Base-by-base conservation (phyloP, 768 basidiomycete genomes). In the Gyrodon lividus region DNA sequence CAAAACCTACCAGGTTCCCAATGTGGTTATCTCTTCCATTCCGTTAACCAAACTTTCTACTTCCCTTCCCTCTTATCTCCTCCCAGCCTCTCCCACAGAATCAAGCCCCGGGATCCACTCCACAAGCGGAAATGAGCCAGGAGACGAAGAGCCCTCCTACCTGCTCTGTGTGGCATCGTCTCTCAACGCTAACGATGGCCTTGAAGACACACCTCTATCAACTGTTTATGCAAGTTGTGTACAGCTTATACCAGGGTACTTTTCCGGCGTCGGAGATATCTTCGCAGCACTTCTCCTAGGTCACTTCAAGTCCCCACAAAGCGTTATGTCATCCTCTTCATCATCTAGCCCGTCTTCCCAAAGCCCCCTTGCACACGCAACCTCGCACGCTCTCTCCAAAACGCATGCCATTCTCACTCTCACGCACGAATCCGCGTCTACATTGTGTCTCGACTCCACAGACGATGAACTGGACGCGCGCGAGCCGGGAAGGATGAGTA, bases 191-290 rank as follows among this genome's bases (percentile, higher is more conserved):
- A 43, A 55, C 23, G 58, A 59, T 33, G 57, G 60, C 16, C 26
- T 28, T 30, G 55, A 46, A 43, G 52, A 34, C 10, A 48, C 55
- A 1, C 16, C 48, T 48, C 45, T 64, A 28, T 79, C 80, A 0
- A 65, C 68, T 0, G 81, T 95, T 3, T 82, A 89, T 68, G 84
- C 83, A 0, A 83, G 83, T 61, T 79, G 77, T 39, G 83, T 99
- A 8, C 86, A 87, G 2, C 78, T 86, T 24, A 78, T 98, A 40
- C 81, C 86, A 5, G 95, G 94, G 10, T 97, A 98, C 73, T 98
- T 94, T 68, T 89, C 92, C 17, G 97, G 97, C 22, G 95, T 97
- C 10, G 97, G 97, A 16, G 97, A 99, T 68, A 83, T 98, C 50
- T 98, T 98, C 74, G 93, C 93, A 6, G 90, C 96, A 1, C 82